Evolutionary conservation across 208 protist species (phyloP), one percentile per base, ranked within the genome.

Genomic region (Leishmania tropica): DNA sequence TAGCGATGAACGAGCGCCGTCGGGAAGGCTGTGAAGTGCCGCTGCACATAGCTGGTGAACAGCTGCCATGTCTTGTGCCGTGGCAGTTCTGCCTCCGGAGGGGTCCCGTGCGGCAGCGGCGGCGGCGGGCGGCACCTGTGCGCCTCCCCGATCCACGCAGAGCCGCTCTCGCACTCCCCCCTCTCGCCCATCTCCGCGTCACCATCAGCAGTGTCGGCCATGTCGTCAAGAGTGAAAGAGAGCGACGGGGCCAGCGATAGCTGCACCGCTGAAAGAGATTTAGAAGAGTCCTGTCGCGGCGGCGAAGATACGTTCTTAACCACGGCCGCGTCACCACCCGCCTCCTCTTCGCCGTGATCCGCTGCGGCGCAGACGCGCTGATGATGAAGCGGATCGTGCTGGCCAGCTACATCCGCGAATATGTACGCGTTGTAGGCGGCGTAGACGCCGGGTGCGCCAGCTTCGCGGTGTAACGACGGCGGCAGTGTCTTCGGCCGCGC

Each of bases 1-100:
- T 96, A 95, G 47, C 94, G 91, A 70, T 97, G 94, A 40, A 90
- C 87, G 0, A 96, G 85, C 8, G 94, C 94, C 17, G 94, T 97
- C 0, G 94, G 94, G 77, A 96, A 96, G 15, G 93, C 93, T 21
- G 93, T 94, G 80, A 87, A 96, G 71, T 81, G 71, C 17, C 65
- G 67, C 72, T 91, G 86, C 28, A 95, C 78, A 53, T 77, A 71
- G 47, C 86, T 83, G 40, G 89, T 92, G 75, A 96, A 97, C 58
- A 95, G 79, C 56, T 97, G 94, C 56, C 68, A 87, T 35, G 90
- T 94, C n/a, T 24, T 75, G 40, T 51, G 42, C 78, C 48, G 74
- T 31, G 24, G 51, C n/a, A 17, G 35, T 24, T 17, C 31, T 47
- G 17, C 24, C 40, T 7, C 24, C 24, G 68, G 24, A 51, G 68